These are phyloP conservation scores for Coriaria nepalensis DNA, from an alignment of 306 rosid species.

Conservation along the genomic window DNA sequence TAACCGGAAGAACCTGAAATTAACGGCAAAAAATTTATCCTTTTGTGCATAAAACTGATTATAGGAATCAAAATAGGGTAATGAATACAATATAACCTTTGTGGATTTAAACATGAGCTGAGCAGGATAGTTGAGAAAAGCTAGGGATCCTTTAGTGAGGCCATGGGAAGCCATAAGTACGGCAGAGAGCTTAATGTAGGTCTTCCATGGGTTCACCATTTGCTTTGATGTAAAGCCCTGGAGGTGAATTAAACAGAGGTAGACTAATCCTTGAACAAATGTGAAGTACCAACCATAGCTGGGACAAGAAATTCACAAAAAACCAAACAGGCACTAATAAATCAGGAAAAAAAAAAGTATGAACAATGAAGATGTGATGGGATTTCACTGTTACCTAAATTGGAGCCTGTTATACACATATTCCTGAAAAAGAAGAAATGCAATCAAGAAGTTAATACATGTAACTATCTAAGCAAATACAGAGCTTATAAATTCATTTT, in stretches of 20 bases:
- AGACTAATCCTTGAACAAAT: slow-evolving; percentile 89
- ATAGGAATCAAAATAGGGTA: too few relatives aligned
- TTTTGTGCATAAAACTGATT: too few relatives aligned
- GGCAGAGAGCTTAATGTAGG: slow-evolving; percentile 87
- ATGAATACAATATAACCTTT: slow-evolving; percentile 27
- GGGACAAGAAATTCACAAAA: slow-evolving; percentile 21
- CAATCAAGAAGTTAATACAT: not conserved
- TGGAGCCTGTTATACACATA: slow-evolving; percentile 79
- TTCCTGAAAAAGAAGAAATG: slow-evolving; percentile 41
- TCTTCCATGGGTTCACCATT: slow-evolving; percentile 99
- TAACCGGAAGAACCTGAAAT: slow-evolving; percentile 88
- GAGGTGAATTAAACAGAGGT: slow-evolving; percentile 66
- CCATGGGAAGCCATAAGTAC: slow-evolving; percentile 97
- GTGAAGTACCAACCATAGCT: slow-evolving; percentile 99
- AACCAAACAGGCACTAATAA: slow-evolving; percentile 1
- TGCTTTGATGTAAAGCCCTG: slow-evolving; percentile 94
- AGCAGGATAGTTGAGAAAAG: slow-evolving; percentile 96
- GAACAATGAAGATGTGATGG: not conserved
- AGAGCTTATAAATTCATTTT: slow-evolving; percentile 1
- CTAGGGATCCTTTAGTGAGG: slow-evolving; percentile 90
- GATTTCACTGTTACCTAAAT: slow-evolving; percentile 37
- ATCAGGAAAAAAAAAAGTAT: not conserved
- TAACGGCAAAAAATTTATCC: too few relatives aligned
- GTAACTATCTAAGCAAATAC: not conserved
- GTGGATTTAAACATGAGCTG: slow-evolving; percentile 98